Conservation (phyloP, 108 stramenopile genomes). For the Nitzschia sp. region DNA sequence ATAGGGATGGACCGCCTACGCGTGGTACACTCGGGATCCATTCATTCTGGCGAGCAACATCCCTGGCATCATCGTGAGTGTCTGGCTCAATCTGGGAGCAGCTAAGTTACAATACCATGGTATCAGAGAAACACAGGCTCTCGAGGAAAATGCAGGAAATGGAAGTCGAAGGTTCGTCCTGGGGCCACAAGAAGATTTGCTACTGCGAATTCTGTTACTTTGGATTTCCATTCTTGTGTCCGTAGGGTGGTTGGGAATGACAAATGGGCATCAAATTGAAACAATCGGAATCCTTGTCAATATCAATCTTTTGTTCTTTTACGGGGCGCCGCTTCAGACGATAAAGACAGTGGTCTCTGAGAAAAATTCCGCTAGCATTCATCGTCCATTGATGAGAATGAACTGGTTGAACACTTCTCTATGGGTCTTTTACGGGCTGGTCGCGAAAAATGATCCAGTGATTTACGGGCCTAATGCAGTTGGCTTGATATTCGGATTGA, state of each 20-base stretch:
- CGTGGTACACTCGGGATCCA: conserved; percentile 53
- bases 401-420: conserved; percentile 53
- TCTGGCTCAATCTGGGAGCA: conserved; percentile 83
- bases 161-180: conserved; percentile 25
- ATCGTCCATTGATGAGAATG: conserved; percentile 46
- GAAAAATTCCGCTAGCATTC: conserved; percentile 35
- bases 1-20: conserved; percentile 64
- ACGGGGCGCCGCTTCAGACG: conserved; percentile 75
- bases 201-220: conserved; percentile 35
- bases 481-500: conserved; percentile 43
- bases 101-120: conserved; percentile 75
- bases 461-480: conserved; percentile 53
- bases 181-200: conserved; percentile 40
- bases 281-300: conserved; percentile 77
- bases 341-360: conserved; percentile 52
- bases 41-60: conserved; percentile 77
- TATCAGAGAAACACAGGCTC: not conserved
- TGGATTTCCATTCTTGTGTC: conserved; percentile 40
- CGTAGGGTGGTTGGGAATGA: conserved; percentile 38
- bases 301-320: conserved; percentile 82
- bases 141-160: conserved; percentile 1
- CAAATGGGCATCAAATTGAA: conserved; percentile 7
- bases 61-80: conserved; percentile 65
- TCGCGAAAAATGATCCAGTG: conserved; percentile 40
- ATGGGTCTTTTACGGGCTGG: conserved; percentile 49